A percentile compares a stretch with the other conserved stretches of the same genome.
These are phyloP conservation scores for Haplosporangium gracile DNA, from an alignment of 192 early-diverging fungal genomes.

Conservation along the genomic window DNA sequence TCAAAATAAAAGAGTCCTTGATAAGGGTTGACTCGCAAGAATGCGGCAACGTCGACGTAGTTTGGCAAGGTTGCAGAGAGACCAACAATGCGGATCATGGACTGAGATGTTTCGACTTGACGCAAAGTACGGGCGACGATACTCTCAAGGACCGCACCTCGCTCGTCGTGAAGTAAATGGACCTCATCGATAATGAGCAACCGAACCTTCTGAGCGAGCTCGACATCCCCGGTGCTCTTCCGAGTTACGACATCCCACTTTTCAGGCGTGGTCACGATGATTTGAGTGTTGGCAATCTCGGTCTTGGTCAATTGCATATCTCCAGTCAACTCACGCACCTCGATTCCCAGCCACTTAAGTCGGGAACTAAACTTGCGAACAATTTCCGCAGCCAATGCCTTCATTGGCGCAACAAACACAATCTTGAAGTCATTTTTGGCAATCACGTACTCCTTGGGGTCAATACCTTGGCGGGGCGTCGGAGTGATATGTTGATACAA, in stretches of 20 bases:
- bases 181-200: conserved; percentile 98
- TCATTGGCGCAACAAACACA: conserved; percentile 98
- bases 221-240: conserved; percentile 94
- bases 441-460: conserved; percentile 69
- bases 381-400: conserved; percentile 96
- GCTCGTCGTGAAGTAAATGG: conserved; percentile 96
- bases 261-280: conserved; percentile 99
- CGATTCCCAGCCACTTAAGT: conserved; percentile 86
- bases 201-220: conserved; percentile 90
- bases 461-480: conserved; percentile 56
- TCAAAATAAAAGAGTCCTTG: conserved; percentile 98
- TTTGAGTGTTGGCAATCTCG: conserved; percentile 93
- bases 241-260: conserved; percentile 99
- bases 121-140: conserved; percentile 95
- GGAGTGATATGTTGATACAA: conserved; percentile 81
- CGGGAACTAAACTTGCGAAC: conserved; percentile 91
- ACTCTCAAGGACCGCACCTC: conserved; percentile 96
- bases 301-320: conserved; percentile 99
- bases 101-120: conserved; percentile 91
- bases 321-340: conserved; percentile 93
- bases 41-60: conserved; percentile 94
- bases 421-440: conserved; percentile 96
- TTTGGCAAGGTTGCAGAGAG: conserved; percentile 98
- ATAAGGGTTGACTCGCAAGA: conserved; percentile 93
- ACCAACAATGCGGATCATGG: conserved; percentile 96